phyloP scores from a whole-genome alignment of 2,329 filamentous ascomycete genomes.

The Volutella citrinella region DNA sequence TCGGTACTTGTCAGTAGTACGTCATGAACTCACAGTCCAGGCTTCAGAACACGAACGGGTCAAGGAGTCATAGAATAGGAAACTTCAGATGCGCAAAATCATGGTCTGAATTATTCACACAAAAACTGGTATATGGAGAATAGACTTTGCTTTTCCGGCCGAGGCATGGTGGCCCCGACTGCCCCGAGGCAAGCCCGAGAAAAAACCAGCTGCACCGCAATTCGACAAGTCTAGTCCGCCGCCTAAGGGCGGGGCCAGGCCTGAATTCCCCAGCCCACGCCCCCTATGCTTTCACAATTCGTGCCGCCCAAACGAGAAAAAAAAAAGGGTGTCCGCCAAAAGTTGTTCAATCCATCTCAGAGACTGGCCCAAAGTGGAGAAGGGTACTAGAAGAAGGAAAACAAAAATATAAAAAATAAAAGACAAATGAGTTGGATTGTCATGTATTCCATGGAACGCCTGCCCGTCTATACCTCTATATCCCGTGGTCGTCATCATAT shows the following conservation, averaged over 20 bases:
- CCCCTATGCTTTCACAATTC: conserved; percentile 19
- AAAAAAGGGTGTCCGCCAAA: conserved; percentile 13
- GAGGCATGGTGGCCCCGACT: conserved; percentile 19
- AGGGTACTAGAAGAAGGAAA: too few species aligned
- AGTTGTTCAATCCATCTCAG: conserved; percentile 20
- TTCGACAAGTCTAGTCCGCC: conserved; percentile 25
- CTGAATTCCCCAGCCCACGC: conserved; percentile 9
- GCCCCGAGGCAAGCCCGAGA: conserved; percentile 27
- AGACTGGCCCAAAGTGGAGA: too few species aligned
- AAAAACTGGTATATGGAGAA: conserved; percentile 20
- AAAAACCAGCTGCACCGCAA: conserved; percentile 30
- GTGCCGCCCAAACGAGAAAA: conserved; percentile 16
- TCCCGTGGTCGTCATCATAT: conserved; percentile 36
- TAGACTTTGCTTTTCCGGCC: conserved; percentile 22
- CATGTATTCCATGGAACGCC: conserved; percentile 33
- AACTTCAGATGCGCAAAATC: too few species aligned
- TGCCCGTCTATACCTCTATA: conserved; percentile 40
- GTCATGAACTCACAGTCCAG: too few species aligned
- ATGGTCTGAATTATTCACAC: too few species aligned
- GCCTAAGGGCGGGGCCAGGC: conserved; percentile 7
- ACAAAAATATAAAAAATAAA: too few species aligned
- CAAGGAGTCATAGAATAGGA: too few species aligned
- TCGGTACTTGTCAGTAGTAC: too few species aligned
- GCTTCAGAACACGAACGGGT: too few species aligned
- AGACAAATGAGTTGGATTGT: too few species aligned